Conservation (phyloP, 768 basidiomycete genomes). For the Termitomyces sp. region DNA sequence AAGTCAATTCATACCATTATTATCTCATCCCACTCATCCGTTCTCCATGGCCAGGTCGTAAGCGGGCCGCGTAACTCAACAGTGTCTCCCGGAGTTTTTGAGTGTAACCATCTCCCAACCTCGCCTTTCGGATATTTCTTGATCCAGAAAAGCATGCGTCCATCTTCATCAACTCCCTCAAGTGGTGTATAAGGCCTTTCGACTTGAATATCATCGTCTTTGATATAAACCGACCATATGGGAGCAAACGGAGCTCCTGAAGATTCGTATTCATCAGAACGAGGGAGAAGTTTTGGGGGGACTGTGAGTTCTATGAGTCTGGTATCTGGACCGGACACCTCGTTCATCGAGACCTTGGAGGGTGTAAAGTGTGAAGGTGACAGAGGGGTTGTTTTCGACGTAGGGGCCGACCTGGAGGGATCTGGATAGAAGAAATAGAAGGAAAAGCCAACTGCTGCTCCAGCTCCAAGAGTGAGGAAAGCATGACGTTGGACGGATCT, state of each 20-base stretch:
- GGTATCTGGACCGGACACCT: conserved; percentile 47
- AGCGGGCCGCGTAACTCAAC: conserved; percentile 77
- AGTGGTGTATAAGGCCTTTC: conserved; percentile 84
- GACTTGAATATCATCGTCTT: conserved; percentile 85
- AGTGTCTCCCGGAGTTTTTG: conserved; percentile 56
- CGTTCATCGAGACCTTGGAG: conserved; percentile 48
- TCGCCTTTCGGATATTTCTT: conserved; percentile 76
- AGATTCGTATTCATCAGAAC: conserved; percentile 6
- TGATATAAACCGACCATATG: conserved; percentile 76
- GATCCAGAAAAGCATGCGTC: conserved; percentile 73
- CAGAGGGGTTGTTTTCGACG: conserved; percentile 28
- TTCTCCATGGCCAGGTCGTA: conserved; percentile 56
- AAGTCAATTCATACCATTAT: conserved; percentile 50
- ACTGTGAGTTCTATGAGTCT: conserved; percentile 61
- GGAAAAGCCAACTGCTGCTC: conserved; percentile 30
- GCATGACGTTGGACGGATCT: background rate
- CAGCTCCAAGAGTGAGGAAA: conserved; percentile 6
- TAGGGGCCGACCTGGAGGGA: conserved; percentile 38
- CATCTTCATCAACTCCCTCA: conserved; percentile 59
- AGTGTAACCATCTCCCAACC: conserved; percentile 78
- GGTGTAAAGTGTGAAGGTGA: conserved; percentile 54
- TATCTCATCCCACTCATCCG: conserved; percentile 66
- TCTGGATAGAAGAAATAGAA: conserved; percentile 51
- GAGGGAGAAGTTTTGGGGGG: conserved; percentile 35
- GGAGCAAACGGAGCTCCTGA: conserved; percentile 23